Base-by-base conservation (phyloP, 169 alveolate species). In the Theileria parva region DNA sequence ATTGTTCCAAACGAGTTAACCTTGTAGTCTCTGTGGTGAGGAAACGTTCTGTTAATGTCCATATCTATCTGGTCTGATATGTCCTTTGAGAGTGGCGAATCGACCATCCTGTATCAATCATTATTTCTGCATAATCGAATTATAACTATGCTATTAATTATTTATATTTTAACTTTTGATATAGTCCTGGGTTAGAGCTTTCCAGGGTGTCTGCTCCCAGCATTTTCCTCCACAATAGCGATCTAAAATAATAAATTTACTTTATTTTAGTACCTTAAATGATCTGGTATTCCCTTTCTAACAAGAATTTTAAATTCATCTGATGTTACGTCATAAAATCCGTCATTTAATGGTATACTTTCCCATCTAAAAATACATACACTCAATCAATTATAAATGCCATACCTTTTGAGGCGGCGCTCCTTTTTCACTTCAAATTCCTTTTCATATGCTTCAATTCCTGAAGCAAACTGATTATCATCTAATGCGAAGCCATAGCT, bases 21-120 rank as follows among this genome's bases (percentile, higher is more conserved):
- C 57, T 80, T 74, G 79, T 90, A 95, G 74, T 87, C 74, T 63
- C 75, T 90, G 75, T 94, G 86, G 66, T 74, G 87, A 0, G 97
- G 97, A 69, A 94, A 94, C 25, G 97, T 94, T 23, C 97, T 87
- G 48, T 76, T 72, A 23, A 94, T 78, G 66, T 94, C 97, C 86
- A 91, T 65, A 73, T 92, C 95, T 25, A 94, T 94, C 77, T 93
- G 96, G 30, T 91, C 88, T 55, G 85, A 72, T 21, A 86, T 86
- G 23, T 85, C 89, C 65, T 87, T 78, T 30, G 86, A 91, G 17
- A 93, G 76, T 57, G 92, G 88, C 71, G 70, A 85, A 69, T 57
- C 48, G 61, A 89, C 77, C 87, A 91, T 70, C 28, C 93, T 90
- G 57, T 39, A 28, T n/a, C 28, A 19, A 65, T 27, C 11, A 23